Conservation (phyloP, 2,329 filamentous ascomycete genomes). For the Escovopsis sp. region DNA sequence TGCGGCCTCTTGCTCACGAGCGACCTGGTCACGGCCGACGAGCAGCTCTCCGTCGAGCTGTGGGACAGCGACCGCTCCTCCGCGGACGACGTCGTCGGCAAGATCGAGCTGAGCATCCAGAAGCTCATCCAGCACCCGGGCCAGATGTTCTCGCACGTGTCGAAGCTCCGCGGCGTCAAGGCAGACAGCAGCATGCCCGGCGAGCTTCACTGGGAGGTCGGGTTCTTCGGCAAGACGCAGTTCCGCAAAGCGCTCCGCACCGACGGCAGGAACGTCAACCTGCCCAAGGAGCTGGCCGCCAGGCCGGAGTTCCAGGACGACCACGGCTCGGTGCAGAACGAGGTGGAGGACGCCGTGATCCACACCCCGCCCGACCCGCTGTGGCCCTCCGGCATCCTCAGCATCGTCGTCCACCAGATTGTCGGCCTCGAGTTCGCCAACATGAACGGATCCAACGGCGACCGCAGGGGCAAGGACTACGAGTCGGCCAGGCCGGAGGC, state of each 20-base stretch:
- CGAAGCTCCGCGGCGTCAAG: conserved; percentile 69
- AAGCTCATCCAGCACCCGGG: conserved; percentile 87
- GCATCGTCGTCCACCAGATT: conserved; percentile 81
- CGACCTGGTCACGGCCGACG: conserved; percentile 83
- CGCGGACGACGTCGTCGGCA: conserved; percentile 88
- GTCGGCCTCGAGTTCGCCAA: conserved; percentile 89
- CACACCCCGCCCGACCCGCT: conserved; percentile 91
- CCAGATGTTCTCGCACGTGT: conserved; percentile 81
- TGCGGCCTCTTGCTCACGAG: conserved; percentile 74
- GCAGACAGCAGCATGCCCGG: conserved; percentile 82
- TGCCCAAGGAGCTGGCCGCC: conserved; percentile 60
- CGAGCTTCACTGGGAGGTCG: conserved; percentile 89
- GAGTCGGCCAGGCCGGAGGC: conserved; percentile 71
- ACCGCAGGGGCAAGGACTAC: conserved; percentile 71
- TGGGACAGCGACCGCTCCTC: conserved; percentile 93
- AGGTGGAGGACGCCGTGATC: conserved; percentile 67
- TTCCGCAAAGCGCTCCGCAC: conserved; percentile 75
- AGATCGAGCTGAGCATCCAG: conserved; percentile 84
- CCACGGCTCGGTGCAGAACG: conserved; percentile 55
- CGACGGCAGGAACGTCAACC: conserved; percentile 66
- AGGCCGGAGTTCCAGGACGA: conserved; percentile 72
- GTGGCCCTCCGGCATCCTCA: conserved; percentile 84
- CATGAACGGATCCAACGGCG: conserved; percentile 70
- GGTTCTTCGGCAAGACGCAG: conserved; percentile 83
- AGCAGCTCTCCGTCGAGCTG: conserved; percentile 83